Base-by-base conservation (phyloP, 1,284 basidiomycete genomes). In the Stereum hirsutum region DNA sequence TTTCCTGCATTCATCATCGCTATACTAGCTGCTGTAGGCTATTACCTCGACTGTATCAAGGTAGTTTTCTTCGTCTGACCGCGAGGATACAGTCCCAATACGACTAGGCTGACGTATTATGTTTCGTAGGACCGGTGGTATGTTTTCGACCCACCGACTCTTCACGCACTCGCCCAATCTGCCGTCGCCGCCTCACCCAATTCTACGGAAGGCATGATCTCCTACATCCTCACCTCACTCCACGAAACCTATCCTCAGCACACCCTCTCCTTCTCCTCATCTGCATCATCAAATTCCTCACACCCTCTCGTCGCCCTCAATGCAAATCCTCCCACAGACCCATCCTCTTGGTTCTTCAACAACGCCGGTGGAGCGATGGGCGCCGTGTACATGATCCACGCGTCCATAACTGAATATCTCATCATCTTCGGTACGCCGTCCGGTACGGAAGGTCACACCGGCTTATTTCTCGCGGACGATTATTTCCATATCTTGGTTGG, bases 341-440 rank as follows among this genome's bases (percentile, higher is more conserved):
- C 68, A 6, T 69, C 74, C 39, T 93, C 98, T 57, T 98, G 95
- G 95, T 79, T 98, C 34, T 90, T 96, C 66, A 98, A 86, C 71
- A 99, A 99, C 58, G 95, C 95, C 1, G 95, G 94, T 15, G 95
- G 96, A 42, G 95, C 96, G 1, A 99, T 98, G 95, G 95, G 90
- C 35, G 82, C 84, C 35, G 98, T 99, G 95, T 97, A 91, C 64
- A 77, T 98, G 64, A 88, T 99, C 52, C 94, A 97, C 58, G 90
- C 93, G 14, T 86, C 78, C 62, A 83, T 96, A 55, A 94, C 91
- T 6, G 92, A 95, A 71, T 90, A 93, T 68, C 78, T 95, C 57
- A 89, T 89, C 59, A 86, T 99, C 57, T 99, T 99, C 54, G 95
- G 95, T 4, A 94, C 92, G 0, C 92, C 94, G 0, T 70, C 97